These are phyloP conservation scores for Hortiboletus rubellus DNA, from an alignment of 1,284 basidiomycete genomes.

Conservation along the genomic window DNA sequence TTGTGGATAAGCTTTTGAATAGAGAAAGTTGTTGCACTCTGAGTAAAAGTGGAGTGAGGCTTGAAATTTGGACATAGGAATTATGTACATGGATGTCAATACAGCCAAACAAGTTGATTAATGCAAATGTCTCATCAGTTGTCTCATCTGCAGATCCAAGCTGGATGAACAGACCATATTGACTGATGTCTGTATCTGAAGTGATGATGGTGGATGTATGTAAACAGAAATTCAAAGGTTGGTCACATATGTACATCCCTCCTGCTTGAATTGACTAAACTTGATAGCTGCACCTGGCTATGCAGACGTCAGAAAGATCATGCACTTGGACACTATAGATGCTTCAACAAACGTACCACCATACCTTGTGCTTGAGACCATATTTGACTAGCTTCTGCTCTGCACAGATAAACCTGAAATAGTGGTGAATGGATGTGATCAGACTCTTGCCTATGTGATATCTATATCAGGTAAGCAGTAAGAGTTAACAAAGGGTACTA, in stretches of 20 bases:
- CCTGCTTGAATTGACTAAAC: constrained; percentile 61
- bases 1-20: constrained; percentile 87
- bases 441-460: constrained; percentile 69
- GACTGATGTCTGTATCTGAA: constrained; percentile 46
- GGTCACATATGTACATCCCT: constrained; percentile 53
- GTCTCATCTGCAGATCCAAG: constrained; percentile 2
- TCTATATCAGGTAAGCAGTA: constrained; percentile 31
- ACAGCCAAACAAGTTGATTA: not conserved
- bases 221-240: not conserved
- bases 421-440: constrained; percentile 60
- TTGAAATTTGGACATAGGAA: constrained; percentile 35
- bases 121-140: constrained; percentile 17
- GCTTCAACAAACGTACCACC: not conserved
- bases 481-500: not conserved
- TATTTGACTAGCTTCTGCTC: constrained; percentile 51
- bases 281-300: constrained; percentile 65
- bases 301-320: not conserved
- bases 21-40: constrained; percentile 94
- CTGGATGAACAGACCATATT: constrained; percentile 28
- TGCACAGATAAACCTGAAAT: constrained; percentile 60
- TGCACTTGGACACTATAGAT: not conserved
- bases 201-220: not conserved
- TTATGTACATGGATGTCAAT: not conserved
- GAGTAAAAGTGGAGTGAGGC: constrained; percentile 84
- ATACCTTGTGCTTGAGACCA: constrained; percentile 60